Evolutionary conservation across 2,329 filamentous ascomycete species (phyloP).

Genomic region (Aspergillus fumigatus): DNA sequence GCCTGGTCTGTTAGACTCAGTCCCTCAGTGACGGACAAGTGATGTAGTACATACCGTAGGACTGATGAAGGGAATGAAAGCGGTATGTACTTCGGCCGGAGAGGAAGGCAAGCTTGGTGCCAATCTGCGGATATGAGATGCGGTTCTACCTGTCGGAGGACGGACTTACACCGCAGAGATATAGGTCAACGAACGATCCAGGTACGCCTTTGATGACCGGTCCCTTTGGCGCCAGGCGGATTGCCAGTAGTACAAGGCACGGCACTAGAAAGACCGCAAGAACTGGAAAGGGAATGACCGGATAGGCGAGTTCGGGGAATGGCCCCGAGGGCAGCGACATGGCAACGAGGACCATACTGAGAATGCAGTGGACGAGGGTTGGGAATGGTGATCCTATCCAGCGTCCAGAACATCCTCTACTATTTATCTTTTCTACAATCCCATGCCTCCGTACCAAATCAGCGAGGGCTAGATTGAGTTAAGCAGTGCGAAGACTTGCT

Average conservation of each 20-base stretch:
- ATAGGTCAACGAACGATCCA: constrained; percentile 12
- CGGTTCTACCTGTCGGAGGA: neutral
- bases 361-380: neutral
- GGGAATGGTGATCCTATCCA: neutral
- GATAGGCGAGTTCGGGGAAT: constrained; percentile 1
- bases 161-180: constrained; percentile 16
- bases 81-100: constrained; percentile 16
- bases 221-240: constrained; percentile 13
- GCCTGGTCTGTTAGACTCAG: constrained; percentile 6
- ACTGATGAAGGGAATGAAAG: constrained; percentile 16
- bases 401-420: neutral
- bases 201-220: constrained; percentile 15
- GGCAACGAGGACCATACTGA: constrained; percentile 2
- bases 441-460: neutral
- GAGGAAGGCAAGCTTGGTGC: constrained; percentile 18
- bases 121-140: constrained; percentile 8
- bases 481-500: neutral
- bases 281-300: constrained; percentile 4
- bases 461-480: neutral
- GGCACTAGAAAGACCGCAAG: constrained; percentile 10
- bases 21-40: too few relatives aligned
- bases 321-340: constrained; percentile 9
- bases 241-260: constrained; percentile 13
- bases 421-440: neutral
- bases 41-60: constrained; percentile 11